Percentiles rank a stretch among this genome's conserved stretches.
Evolutionary conservation across 2,329 filamentous ascomycete species (phyloP).

Genomic region (Botrytis hyacinthi): DNA sequence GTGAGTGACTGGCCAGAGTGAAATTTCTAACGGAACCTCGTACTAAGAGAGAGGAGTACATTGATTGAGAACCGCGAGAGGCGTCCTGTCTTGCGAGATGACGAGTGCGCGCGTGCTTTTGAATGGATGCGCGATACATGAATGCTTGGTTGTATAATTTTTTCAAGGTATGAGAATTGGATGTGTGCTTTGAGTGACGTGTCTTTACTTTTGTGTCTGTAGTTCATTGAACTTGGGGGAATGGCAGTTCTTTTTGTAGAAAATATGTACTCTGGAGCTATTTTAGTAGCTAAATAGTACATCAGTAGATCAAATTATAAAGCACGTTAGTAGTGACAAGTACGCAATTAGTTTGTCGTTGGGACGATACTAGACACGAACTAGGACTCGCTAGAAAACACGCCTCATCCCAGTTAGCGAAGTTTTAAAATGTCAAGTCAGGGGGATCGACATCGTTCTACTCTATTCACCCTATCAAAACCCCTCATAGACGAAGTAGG

Average conservation of each 20-base stretch:
- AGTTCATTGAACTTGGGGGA: background rate
- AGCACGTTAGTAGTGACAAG: background rate
- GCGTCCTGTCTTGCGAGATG: background rate
- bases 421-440: background rate
- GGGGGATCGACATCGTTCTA: background rate
- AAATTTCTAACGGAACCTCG: background rate
- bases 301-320: background rate
- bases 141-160: background rate
- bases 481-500: rapidly evolving
- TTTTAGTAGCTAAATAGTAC: background rate
- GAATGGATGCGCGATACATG: background rate
- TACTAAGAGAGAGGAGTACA: background rate
- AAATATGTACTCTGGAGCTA: background rate
- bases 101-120: background rate
- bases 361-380: background rate
- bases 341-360: background rate
- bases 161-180: background rate
- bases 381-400: background rate
- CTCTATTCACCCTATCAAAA: background rate
- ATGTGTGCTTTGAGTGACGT: background rate
- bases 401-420: background rate
- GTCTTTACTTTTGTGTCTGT: background rate
- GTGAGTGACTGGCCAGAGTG: background rate
- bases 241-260: background rate
- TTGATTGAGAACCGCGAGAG: background rate